Evolutionary conservation across 352 stramenopile species (phyloP), one percentile per base, ranked within the genome.

Genomic region (Globisporangium paddicum): DNA sequence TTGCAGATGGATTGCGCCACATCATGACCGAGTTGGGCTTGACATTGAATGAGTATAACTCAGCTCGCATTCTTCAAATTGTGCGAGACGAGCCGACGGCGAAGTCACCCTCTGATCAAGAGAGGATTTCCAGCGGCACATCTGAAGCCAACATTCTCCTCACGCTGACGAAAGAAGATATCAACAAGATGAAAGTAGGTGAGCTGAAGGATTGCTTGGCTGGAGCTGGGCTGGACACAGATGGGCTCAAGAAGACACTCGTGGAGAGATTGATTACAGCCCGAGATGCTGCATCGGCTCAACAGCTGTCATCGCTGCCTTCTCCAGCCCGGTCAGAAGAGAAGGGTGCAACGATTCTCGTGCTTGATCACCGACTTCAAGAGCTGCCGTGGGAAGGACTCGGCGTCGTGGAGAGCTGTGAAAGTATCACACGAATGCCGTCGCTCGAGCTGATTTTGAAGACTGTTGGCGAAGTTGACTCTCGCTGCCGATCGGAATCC

Each of bases 351-450:
- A 86, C 71, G 5, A 87, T 93, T 53, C 58, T 94, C 34, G 71
- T 93, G 7, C 70, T 92, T 32, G 76, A 87, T 58, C 66, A 80
- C 21, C 63, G 71, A 19, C 49, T 93, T 14, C 74, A 90, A 44
- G 75, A 84, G 45, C 90, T 95, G 64, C 83, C 86, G 7, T 95
- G 83, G 83, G 86, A 95, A 84, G 83, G 69, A 1, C 59, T 95
- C 19, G 77, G 86, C 30, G 60, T 90, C 4, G 67, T 94, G 41
- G 32, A 42, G 4, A 47, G 56, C 28, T 73, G 63, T 18, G 54
- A 60, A 6, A 64, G 69, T 11, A 77, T 94, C 2, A 89, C 79
- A 23, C 77, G 85, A 14, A 90, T 95, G 79, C 83, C 83, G 13
- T 93, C 81, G 1, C 64, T 90, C 26, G 77, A 90, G 46, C 34